A percentile compares a stretch with the other conserved stretches of the same genome.
Evolutionary conservation across 1,139 yeast species (phyloP).

Genomic region (Candida mesenterica): DNA sequence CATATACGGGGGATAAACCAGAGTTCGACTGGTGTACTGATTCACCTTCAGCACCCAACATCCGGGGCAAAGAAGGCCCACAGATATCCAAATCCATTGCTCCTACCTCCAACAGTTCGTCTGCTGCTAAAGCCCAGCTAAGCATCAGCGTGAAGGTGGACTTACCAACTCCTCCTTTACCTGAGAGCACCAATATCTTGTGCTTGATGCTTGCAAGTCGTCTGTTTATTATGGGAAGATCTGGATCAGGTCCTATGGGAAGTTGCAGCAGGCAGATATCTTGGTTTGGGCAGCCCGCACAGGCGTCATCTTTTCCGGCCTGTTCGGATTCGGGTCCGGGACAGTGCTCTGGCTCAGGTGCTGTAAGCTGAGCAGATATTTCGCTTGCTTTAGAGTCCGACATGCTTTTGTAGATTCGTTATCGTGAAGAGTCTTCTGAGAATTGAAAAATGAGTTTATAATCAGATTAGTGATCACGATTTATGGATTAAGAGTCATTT

Average conservation of each 20-base stretch:
- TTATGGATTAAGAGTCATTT: too few relatives aligned
- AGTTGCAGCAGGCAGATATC: conserved; percentile 75
- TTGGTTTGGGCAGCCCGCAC: conserved; percentile 93
- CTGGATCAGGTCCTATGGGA: conserved; percentile 97
- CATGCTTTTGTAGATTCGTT: conserved; percentile 1
- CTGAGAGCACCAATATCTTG: conserved; percentile 82
- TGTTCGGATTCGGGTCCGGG: conserved; percentile 95
- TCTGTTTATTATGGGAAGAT: conserved; percentile 72
- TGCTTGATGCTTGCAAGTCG: conserved; percentile 71
- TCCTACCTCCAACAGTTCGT: conserved; percentile 83
- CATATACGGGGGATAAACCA: conserved; percentile 97
- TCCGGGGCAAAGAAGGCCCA: conserved; percentile 94
- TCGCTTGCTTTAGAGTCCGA: conserved; percentile 4
- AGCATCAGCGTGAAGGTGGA: conserved; percentile 94
- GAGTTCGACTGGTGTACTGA: conserved; percentile 82
- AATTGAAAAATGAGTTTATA: too few relatives aligned
- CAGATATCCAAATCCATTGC: conserved; percentile 97
- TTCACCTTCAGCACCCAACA: conserved; percentile 92
- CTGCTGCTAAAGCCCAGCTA: conserved; percentile 94
- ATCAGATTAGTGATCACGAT: too few relatives aligned
- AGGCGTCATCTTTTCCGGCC: conserved; percentile 94
- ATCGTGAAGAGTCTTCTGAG: background rate
- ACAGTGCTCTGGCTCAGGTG: conserved; percentile 91
- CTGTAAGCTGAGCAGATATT: conserved; percentile 27
- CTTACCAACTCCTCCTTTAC: conserved; percentile 98